Evolutionary conservation across 2,329 filamentous ascomycete species (phyloP).

Genomic region (Pseudocercospora musae): DNA sequence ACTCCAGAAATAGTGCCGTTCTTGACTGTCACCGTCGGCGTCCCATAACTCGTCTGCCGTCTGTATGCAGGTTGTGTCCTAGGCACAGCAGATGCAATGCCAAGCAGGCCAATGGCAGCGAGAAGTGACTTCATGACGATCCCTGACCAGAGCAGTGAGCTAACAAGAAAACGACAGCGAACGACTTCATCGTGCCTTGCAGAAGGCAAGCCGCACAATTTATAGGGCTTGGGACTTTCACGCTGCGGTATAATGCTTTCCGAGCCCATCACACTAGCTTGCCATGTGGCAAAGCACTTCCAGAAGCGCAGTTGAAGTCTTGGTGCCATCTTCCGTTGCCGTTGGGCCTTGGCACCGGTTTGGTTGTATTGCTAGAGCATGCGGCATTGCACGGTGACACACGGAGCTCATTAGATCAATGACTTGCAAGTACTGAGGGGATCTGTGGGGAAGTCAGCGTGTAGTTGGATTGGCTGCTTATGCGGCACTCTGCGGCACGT

Average conservation of each 20-base stretch:
- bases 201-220: neutral
- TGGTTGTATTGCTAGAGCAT: neutral
- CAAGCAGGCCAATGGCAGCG: constrained; percentile 6
- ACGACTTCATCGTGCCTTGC: neutral
- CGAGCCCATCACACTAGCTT: neutral
- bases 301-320: neutral
- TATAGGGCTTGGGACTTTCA: constrained; percentile 8
- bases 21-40: constrained; percentile 38
- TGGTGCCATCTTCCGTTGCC: neutral
- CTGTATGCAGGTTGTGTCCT: neutral
- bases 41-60: neutral
- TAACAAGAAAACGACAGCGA: neutral
- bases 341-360: neutral
- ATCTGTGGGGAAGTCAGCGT: constrained; percentile 2
- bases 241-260: constrained; percentile 3
- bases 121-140: constrained; percentile 14
- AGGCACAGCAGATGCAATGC: constrained; percentile 12
- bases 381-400: neutral
- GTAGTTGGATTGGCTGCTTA: neutral
- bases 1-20: constrained; percentile 45
- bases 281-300: neutral
- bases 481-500: neutral
- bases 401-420: neutral
- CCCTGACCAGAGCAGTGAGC: neutral
- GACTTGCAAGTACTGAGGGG: neutral